Evolutionary conservation across 495 filamentous ascomycete genomes (phyloP).

Genomic region (Xylaria longipes): DNA sequence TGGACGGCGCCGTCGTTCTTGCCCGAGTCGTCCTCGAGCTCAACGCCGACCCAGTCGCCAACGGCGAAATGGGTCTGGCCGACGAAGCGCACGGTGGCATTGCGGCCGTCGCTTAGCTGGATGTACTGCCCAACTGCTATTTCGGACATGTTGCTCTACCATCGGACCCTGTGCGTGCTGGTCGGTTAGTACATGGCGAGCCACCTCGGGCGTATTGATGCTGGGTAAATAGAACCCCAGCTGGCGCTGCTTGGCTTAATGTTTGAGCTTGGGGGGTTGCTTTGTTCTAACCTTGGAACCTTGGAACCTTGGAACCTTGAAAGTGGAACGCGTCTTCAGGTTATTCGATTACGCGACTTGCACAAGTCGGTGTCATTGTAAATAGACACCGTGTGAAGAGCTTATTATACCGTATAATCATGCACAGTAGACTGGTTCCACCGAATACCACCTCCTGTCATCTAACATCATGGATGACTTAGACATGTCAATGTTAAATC

Average conservation of each 20-base stretch:
- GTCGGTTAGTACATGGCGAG: conserved; percentile 37
- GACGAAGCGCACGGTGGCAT: conserved; percentile 78
- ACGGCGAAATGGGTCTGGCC: conserved; percentile 78
- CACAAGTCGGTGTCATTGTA: conserved; percentile 25
- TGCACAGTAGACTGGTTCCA: neutral
- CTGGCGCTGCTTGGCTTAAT: conserved; percentile 22
- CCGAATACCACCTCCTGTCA: neutral
- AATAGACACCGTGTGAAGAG: neutral
- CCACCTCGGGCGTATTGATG: neutral
- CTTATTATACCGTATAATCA: neutral
- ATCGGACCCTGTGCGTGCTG: conserved; percentile 14
- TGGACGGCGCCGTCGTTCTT: conserved; percentile 96
- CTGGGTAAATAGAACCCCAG: neutral
- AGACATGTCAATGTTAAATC: neutral
- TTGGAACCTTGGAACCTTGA: too few species aligned
- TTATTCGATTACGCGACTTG: conserved; percentile 40
- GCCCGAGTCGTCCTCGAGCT: conserved; percentile 80
- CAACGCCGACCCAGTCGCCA: conserved; percentile 90
- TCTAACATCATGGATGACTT: neutral
- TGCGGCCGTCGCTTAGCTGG: conserved; percentile 75
- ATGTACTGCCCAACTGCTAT: conserved; percentile 59
- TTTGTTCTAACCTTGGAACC: too few species aligned
- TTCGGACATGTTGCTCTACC: conserved; percentile 42
- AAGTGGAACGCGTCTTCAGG: conserved; percentile 26
- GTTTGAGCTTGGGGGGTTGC: conserved; percentile 23